These are phyloP conservation scores for Angophora floribunda DNA, from an alignment of 345 rosid genomes.

Conservation along the genomic window DNA sequence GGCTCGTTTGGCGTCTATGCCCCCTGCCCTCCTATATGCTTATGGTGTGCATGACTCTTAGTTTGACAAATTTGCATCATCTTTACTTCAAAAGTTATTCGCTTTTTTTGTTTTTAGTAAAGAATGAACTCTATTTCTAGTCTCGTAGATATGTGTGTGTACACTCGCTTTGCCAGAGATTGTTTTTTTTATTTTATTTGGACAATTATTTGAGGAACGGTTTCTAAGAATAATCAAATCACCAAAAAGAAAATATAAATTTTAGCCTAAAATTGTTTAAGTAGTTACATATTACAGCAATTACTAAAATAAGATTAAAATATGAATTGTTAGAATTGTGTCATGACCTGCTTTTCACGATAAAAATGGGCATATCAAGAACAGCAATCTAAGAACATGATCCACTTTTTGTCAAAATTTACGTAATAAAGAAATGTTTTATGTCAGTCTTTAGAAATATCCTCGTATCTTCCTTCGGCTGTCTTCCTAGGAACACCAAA, in stretches of 20 bases:
- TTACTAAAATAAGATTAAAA: background rate
- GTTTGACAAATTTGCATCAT: background rate
- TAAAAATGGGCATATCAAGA: background rate
- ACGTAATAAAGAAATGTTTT: background rate
- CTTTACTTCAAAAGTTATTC: background rate
- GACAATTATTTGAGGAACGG: background rate
- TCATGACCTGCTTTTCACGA: background rate
- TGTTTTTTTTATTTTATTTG: too few relatives aligned
- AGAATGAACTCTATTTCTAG: background rate
- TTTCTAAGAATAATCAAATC: background rate
- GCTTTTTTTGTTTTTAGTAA: background rate
- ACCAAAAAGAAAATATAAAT: background rate
- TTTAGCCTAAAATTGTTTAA: background rate
- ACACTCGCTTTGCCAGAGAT: background rate
- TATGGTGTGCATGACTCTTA: background rate
- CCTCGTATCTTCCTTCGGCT: background rate
- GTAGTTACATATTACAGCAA: background rate
- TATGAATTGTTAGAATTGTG: background rate
- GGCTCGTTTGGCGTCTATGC: background rate
- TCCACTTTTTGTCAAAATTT: background rate
- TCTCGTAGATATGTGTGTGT: too few relatives aligned
- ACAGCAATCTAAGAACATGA: background rate
- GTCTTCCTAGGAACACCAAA: background rate
- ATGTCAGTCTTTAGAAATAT: background rate
- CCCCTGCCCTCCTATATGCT: background rate